Evolutionary conservation across 2,329 filamentous ascomycete genomes (phyloP).

Genomic region (Trichophyton rubrum): DNA sequence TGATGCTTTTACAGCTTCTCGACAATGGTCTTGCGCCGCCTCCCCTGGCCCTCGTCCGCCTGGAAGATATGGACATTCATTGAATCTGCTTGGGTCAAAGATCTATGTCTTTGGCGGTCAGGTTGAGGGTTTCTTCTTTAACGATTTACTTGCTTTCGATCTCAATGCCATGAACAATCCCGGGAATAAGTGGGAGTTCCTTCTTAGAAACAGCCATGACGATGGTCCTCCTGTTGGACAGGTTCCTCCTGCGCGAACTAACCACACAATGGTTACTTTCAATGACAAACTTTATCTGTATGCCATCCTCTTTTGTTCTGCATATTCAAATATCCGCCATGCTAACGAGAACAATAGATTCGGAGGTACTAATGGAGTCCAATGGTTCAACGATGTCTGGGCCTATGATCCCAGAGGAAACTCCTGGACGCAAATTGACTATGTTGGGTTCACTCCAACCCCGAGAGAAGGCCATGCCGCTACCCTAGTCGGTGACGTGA

Average conservation of each 20-base stretch:
- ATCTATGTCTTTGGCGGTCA: slow-evolving; percentile 97
- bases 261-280: slow-evolving; percentile 82
- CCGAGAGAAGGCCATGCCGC: slow-evolving; percentile 90
- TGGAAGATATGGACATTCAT: slow-evolving; percentile 86
- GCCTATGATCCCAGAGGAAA: slow-evolving; percentile 77
- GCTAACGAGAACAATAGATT: slow-evolving; percentile 48
- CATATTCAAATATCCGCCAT: slow-evolving; percentile 5
- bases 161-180: slow-evolving; percentile 86
- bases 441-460: slow-evolving; percentile 92
- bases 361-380: slow-evolving; percentile 85
- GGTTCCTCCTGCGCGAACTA: slow-evolving; percentile 79
- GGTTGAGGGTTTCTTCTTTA: slow-evolving; percentile 96
- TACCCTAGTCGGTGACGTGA: slow-evolving; percentile 87
- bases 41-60: slow-evolving; percentile 75
- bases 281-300: slow-evolving; percentile 90
- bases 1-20: slow-evolving; percentile 53
- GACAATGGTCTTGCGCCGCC: slow-evolving; percentile 92
- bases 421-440: slow-evolving; percentile 77
- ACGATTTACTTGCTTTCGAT: slow-evolving; percentile 89
- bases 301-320: slow-evolving; percentile 23
- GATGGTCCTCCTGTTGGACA: slow-evolving; percentile 46
- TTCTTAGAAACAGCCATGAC: slow-evolving; percentile 61
- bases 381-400: slow-evolving; percentile 99
- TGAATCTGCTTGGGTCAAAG: slow-evolving; percentile 93
- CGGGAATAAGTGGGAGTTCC: slow-evolving; percentile 84